Evolutionary conservation across 1,139 yeast species (phyloP), one percentile per base, ranked within the genome.

Genomic region (Scheffersomyces lignicola): DNA sequence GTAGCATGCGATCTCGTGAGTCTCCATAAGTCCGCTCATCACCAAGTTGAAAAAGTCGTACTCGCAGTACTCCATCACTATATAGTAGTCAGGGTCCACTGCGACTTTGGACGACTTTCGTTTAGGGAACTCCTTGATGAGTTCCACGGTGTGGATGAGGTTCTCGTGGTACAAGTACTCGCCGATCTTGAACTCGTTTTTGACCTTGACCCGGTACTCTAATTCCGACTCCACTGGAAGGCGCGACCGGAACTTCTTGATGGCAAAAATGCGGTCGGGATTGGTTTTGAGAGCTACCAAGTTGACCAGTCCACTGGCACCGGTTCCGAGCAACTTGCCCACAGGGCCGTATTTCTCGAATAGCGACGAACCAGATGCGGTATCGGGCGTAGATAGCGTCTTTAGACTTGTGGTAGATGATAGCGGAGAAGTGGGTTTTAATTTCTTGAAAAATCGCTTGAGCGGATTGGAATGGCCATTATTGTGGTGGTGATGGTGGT

Each of bases 231-330:
- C 88, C 29, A 66, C 64, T 3, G 69, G 62, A 33, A 69, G 60
- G 51, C 73, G 75, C 11, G 77, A 56, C 48, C 87, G 64, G 49
- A 83, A 83, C 52, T 80, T 78, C 56, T 84, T 84, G 31, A 84
- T 80, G 0, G 94, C 94, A 54, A 65, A 82, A 3, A 80, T 52
- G 43, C 69, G 65, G 17, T 40, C 39, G 2, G 76, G 72, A 46
- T 77, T 76, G 1, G 65, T 51, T 21, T 62, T 62, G 29, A 76
- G 62, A 16, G 71, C 66, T 4, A 80, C 77, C 32, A 81, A 67
- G 37, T 77, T 73, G 11, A 84, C 94, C 3, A 85, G 76, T 0
- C 94, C 92, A 28, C 86, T 81, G 6, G 92, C 90, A 17, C 94
- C 94, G 35, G 83, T 73, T 5, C 94, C 94, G 13, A 78, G 60